Evolutionary conservation across 768 basidiomycete species (phyloP).

Genomic region (Trametopsis cervina): DNA sequence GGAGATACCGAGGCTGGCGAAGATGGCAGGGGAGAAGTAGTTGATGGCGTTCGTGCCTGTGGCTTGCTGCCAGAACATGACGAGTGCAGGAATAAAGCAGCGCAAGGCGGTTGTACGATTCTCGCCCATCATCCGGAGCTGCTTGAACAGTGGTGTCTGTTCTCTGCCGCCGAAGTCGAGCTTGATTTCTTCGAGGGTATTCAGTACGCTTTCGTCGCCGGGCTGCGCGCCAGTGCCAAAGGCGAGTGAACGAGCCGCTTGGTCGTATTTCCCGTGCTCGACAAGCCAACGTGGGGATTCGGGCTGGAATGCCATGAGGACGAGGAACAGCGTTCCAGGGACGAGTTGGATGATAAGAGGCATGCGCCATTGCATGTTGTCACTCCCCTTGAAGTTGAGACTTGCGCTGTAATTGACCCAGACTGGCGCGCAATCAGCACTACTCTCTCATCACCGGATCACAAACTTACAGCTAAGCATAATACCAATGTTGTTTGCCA

Average conservation of each 20-base stretch:
- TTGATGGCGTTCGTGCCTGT: conserved; percentile 51
- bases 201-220: conserved; percentile 29
- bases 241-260: conserved; percentile 34
- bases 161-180: conserved; percentile 40
- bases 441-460: not conserved
- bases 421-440: conserved; percentile 19
- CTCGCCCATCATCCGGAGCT: conserved; percentile 38
- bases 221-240: conserved; percentile 26
- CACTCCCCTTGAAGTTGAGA: conserved; percentile 25
- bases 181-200: conserved; percentile 39
- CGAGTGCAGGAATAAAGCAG: conserved; percentile 37
- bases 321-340: conserved; percentile 27
- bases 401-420: conserved; percentile 43
- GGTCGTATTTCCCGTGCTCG: conserved; percentile 35
- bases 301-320: conserved; percentile 43
- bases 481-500: conserved; percentile 24
- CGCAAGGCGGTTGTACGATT: conserved; percentile 35
- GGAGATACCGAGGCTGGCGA: conserved; percentile 39
- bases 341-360: conserved; percentile 46
- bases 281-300: conserved; percentile 55
- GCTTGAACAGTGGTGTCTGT: conserved; percentile 26
- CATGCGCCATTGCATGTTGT: conserved; percentile 46
- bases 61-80: conserved; percentile 45
- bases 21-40: conserved; percentile 48
- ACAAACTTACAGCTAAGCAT: conserved; percentile 28